phyloP scores from a whole-genome alignment of 768 basidiomycete genomes.

The Candolleomyces efflorescens region DNA sequence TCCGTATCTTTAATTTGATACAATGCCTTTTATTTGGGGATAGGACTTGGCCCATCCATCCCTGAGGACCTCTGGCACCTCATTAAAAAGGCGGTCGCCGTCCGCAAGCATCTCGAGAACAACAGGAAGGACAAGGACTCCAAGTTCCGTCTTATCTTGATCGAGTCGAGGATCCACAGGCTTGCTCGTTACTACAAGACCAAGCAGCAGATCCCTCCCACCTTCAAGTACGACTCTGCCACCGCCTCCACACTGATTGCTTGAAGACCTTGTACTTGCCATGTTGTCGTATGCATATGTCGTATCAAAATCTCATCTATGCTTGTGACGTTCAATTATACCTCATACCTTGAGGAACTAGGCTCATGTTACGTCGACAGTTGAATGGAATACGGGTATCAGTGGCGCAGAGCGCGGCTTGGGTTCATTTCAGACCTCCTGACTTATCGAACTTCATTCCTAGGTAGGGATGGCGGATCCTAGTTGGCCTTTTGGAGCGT shows the following conservation, averaged over 20 bases:
- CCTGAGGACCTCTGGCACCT: conserved; percentile 99
- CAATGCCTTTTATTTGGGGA: conserved; percentile 50
- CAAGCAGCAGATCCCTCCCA: conserved; percentile 95
- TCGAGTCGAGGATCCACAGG: conserved; percentile 98
- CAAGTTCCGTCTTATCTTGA: conserved; percentile 91
- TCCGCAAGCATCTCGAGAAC: conserved; percentile 96
- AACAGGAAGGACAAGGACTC: conserved; percentile 99
- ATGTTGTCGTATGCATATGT: conserved; percentile 2
- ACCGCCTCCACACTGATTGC: conserved; percentile 92
- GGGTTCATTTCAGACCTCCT: no score
- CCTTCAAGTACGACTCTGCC: conserved; percentile 97
- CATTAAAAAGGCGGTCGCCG: conserved; percentile 99
- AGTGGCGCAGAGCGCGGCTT: no score
- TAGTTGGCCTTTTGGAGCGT: no score
- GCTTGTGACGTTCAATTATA: background rate
- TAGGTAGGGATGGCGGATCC: no score
- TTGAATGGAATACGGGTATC: no score
- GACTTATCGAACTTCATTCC: no score
- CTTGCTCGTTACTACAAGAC: conserved; percentile 99
- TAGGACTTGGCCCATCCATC: conserved; percentile 95
- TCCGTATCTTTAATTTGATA: conserved; percentile 15
- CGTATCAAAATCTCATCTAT: background rate
- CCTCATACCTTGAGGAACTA: background rate
- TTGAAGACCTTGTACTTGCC: conserved; percentile 29
- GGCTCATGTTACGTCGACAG: no score